A percentile compares a stretch with the other conserved stretches of the same genome.
These are phyloP conservation scores for Wickerhamiella domercqiae DNA, from an alignment of 805 yeast genomes.

Conservation along the genomic window DNA sequence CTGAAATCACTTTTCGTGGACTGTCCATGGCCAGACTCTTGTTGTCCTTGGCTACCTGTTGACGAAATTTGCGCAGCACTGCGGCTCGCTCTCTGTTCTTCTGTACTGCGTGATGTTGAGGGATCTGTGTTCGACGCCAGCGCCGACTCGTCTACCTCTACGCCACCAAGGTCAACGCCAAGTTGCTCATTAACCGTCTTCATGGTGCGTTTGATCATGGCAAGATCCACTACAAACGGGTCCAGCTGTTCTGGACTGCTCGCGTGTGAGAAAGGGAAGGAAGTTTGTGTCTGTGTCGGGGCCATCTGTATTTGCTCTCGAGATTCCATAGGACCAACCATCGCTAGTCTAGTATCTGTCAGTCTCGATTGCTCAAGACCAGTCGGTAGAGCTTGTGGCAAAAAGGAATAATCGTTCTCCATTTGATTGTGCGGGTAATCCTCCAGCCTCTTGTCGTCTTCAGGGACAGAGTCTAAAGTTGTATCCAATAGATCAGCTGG, in stretches of 20 bases:
- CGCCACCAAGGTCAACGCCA: constrained; percentile 16
- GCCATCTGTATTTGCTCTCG: too few relatives aligned
- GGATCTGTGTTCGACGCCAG: constrained; percentile 3
- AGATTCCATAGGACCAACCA: too few relatives aligned
- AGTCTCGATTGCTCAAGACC: too few relatives aligned
- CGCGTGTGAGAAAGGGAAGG: not conserved
- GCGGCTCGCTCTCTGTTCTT: not conserved
- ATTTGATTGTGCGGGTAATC: too few relatives aligned
- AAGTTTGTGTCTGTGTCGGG: not conserved
- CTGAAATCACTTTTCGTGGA: constrained; percentile 15
- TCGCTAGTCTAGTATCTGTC: too few relatives aligned
- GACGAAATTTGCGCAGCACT: too few relatives aligned
- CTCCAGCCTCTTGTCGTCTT: too few relatives aligned
- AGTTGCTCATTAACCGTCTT: constrained; percentile 14
- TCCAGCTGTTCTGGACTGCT: too few relatives aligned
- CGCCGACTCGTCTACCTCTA: constrained; percentile 14
- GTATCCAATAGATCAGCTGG: too few relatives aligned
- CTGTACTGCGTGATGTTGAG: not conserved
- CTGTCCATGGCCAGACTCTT: constrained; percentile 2
- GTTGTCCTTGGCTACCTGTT: not conserved
- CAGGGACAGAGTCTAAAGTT: too few relatives aligned
- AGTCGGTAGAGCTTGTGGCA: too few relatives aligned
- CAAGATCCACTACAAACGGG: constrained; percentile 10
- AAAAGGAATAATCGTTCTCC: too few relatives aligned
- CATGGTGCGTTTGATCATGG: constrained; percentile 14